Base-by-base conservation (phyloP, 2,329 filamentous ascomycete species). In the Colletotrichum aenigma region DNA sequence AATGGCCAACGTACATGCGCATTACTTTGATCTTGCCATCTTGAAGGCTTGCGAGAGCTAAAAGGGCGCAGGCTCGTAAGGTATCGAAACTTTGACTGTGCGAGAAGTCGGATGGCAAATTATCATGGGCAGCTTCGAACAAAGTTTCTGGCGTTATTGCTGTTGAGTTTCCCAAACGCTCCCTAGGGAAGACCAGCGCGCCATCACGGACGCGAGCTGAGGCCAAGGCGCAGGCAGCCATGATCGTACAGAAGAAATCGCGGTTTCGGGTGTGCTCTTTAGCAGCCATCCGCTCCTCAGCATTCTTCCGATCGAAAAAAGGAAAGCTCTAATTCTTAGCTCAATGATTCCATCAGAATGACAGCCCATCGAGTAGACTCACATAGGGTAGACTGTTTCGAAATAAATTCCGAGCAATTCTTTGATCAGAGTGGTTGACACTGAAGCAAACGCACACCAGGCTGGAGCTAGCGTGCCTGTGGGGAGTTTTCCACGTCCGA, bases 311-410 rank as follows among this genome's bases (percentile, higher is more conserved):
- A n/a, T 43, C 8, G 38, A 43, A 43, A 18, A 43, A 43, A 9
- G 18, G 38, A 43, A 43, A 43, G 16, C 38, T 43, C 38, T 4
- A 1, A n/a, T 18, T 43, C 18, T 43, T n/a, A 43, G 38, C 18
- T 43, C 0, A 18, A 43, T n/a, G 8, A 6, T 1, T n/a, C 5
- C 18, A n/a, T 43, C 38, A 43, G 4, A n/a, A 16, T 18, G 38
- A 38, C 36, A 38, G 1, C 0, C 7, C 36, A 0, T 43, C 0
- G 18, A 43, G 18, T n/a, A 4, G 1, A 43, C 16, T n/a, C 18
- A 43, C 38, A n/a, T 43, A 9, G 38, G 38, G 1, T 43, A 43
- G 1, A 43, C 38, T 43, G 38, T 43, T n/a, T 43, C 38, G 0
- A 43, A 43, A 43, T n/a, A 43, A 16, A 38, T 1, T 43, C 16